These are phyloP conservation scores for Amanita inopinata DNA, from an alignment of 768 basidiomycete genomes.

Conservation along the genomic window DNA sequence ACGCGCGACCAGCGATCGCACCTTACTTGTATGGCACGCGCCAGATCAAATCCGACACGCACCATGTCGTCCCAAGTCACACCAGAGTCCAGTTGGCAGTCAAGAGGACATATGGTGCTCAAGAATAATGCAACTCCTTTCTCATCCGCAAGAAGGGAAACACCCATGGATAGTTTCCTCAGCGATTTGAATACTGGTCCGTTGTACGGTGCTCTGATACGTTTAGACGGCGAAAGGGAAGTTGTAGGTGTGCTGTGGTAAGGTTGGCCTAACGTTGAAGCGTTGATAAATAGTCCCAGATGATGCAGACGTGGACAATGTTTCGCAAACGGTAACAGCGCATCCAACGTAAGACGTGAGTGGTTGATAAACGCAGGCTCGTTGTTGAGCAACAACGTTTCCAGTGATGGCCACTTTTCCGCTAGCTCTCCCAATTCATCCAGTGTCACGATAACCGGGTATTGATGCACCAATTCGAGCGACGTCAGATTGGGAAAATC, in stretches of 20 bases:
- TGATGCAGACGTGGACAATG: conserved; percentile 29
- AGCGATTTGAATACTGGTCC: conserved; percentile 22
- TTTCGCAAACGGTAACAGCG: conserved; percentile 30
- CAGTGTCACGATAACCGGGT: conserved; percentile 27
- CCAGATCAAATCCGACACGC: conserved; percentile 5
- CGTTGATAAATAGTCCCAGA: conserved; percentile 34
- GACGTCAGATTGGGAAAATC: conserved; percentile 23
- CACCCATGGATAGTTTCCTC: conserved; percentile 35
- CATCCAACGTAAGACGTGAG: conserved; percentile 25
- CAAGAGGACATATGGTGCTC: conserved; percentile 37
- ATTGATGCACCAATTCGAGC: conserved; percentile 30
- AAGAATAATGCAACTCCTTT: conserved; percentile 42
- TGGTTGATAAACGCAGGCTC: conserved; percentile 28
- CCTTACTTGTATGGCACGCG: conserved; percentile 13
- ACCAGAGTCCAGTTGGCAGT: conserved; percentile 33
- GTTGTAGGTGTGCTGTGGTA: conserved; percentile 11
- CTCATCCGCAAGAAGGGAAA: conserved; percentile 34
- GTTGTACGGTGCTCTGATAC: conserved; percentile 12
- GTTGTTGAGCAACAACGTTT: conserved; percentile 33
- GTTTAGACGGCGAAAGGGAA: conserved; percentile 13
- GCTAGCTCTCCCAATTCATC: conserved; percentile 39
- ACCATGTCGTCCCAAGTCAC: conserved; percentile 35
- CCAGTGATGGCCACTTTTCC: conserved; percentile 32
- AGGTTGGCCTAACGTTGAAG: conserved; percentile 18
- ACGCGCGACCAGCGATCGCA: conserved; percentile 34